Percentiles rank a stretch among this genome's conserved stretches.
Evolutionary conservation across 2,329 filamentous ascomycete genomes (phyloP).

Genomic region (Boeremia exigua): DNA sequence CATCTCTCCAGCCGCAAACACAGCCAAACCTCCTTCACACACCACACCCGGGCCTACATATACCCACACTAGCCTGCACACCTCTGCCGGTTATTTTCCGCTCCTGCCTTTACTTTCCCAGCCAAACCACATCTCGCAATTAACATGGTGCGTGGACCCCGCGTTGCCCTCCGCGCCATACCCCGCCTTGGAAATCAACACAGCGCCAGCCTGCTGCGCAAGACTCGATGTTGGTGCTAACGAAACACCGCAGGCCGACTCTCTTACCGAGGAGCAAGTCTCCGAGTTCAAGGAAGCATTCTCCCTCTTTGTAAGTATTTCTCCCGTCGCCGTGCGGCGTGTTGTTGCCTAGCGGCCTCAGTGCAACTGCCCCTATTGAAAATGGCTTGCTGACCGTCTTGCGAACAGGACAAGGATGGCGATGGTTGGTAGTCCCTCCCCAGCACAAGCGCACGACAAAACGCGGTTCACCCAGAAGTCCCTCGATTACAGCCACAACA

Average conservation of each 20-base stretch:
- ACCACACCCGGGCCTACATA: slow-evolving; percentile 23
- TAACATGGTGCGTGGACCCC: slow-evolving; percentile 48
- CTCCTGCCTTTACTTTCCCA: not conserved
- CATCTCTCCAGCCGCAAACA: slow-evolving; percentile 39
- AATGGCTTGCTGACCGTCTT: slow-evolving; percentile 33
- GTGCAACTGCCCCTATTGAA: slow-evolving; percentile 13
- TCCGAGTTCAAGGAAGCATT: slow-evolving; percentile 99
- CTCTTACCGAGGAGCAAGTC: slow-evolving; percentile 99
- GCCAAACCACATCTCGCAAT: slow-evolving; percentile 22
- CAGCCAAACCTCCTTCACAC: slow-evolving; percentile 27
- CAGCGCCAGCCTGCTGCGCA: slow-evolving; percentile 24
- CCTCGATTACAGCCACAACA: slow-evolving; percentile 9
- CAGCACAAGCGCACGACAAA: not conserved
- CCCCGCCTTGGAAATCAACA: slow-evolving; percentile 47
- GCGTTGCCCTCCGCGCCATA: slow-evolving; percentile 35
- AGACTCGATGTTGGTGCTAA: slow-evolving; percentile 28
- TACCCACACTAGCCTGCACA: slow-evolving; percentile 16
- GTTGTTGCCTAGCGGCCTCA: slow-evolving; percentile 34
- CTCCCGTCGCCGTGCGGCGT: slow-evolving; percentile 9
- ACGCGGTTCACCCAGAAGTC: not conserved
- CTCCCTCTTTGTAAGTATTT: slow-evolving; percentile 92
- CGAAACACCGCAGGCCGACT: slow-evolving; percentile 75
- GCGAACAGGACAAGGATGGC: slow-evolving; percentile 62
- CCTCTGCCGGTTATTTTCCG: slow-evolving; percentile 12
- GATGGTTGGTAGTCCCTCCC: slow-evolving; percentile 54